A percentile compares a stretch with the other conserved stretches of the same genome.
These are phyloP conservation scores for Holtermannia corniformis DNA, from an alignment of 768 basidiomycete genomes.

Conservation along the genomic window DNA sequence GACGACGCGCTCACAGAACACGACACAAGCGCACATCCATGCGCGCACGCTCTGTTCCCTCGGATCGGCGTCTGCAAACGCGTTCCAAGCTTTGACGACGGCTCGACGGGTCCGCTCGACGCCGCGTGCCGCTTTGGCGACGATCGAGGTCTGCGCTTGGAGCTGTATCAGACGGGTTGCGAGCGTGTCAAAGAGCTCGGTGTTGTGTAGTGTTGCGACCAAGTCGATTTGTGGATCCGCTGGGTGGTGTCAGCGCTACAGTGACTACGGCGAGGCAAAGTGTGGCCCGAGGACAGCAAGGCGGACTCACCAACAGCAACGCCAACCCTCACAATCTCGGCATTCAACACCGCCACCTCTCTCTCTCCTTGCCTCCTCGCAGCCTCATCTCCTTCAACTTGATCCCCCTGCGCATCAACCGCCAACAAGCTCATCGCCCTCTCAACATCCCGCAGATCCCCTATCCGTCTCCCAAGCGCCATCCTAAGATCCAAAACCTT, in stretches of 20 bases:
- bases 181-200: constrained; percentile 1
- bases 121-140: constrained; percentile 18
- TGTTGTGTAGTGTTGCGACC: not conserved
- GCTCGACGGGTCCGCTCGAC: constrained; percentile 19
- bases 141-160: not conserved
- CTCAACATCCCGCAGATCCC: not conserved
- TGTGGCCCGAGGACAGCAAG: not conserved
- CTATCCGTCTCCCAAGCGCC: constrained; percentile 25
- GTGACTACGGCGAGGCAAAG: not conserved
- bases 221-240: not conserved
- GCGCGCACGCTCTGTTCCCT: no score
- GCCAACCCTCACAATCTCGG: constrained; percentile 19
- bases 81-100: constrained; percentile 6
- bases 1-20: constrained; percentile 8
- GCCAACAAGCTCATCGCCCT: no score
- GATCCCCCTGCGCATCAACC: no score
- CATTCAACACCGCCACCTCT: not conserved
- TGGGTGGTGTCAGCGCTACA: not conserved
- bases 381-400: not conserved
- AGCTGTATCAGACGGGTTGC: not conserved
- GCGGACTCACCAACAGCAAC: constrained; percentile 4
- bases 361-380: not conserved
- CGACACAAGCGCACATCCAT: constrained; percentile 2
- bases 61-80: not conserved
- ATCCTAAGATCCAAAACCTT: constrained; percentile 30